These are phyloP conservation scores for Chaetomium fimeti DNA, from an alignment of 495 filamentous ascomycete species.

Conservation along the genomic window DNA sequence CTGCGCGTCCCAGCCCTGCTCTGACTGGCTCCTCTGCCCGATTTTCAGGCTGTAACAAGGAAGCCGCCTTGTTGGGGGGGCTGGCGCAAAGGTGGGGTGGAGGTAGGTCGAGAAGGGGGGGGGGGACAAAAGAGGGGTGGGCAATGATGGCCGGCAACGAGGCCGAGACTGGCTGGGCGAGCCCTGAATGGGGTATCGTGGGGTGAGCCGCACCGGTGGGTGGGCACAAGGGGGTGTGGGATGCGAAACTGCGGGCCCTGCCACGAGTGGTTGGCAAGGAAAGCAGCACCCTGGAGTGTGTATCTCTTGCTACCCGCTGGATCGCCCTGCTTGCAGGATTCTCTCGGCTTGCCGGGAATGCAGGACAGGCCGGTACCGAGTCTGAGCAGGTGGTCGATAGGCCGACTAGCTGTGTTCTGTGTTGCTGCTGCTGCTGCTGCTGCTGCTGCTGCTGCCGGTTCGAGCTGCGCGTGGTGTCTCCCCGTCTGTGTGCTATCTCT, in stretches of 20 bases:
- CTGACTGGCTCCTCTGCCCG: constrained; percentile 46
- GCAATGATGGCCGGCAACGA: constrained; percentile 27
- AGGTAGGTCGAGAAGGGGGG: constrained; percentile 14
- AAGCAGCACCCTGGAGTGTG: constrained; percentile 3
- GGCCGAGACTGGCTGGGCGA: constrained; percentile 32
- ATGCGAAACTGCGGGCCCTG: constrained; percentile 20
- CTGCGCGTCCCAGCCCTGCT: constrained; percentile 42
- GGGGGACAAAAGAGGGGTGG: constrained; percentile 21
- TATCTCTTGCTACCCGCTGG: constrained; percentile 11
- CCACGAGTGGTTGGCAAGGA: constrained; percentile 7
- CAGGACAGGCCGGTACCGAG: constrained; percentile 3
- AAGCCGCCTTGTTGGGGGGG: constrained; percentile 33
- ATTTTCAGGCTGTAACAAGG: constrained; percentile 50
- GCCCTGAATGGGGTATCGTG: constrained; percentile 31
- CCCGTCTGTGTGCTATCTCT: constrained; percentile 19
- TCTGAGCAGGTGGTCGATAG: constrained; percentile 16
- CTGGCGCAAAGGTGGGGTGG: constrained; percentile 26
- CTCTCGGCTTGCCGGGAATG: not conserved
- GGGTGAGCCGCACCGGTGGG: constrained; percentile 21
- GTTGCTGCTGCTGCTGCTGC: constrained; percentile 17
- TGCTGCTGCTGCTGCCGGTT: constrained; percentile 24
- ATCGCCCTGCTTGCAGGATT: constrained; percentile 20
- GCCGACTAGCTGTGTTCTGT: constrained; percentile 24
- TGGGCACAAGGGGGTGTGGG: constrained; percentile 25
- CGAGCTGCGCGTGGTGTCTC: constrained; percentile 28